phyloP scores from a whole-genome alignment of 2,329 filamentous ascomycete species.

The Ascochyta viciae-villosae region DNA sequence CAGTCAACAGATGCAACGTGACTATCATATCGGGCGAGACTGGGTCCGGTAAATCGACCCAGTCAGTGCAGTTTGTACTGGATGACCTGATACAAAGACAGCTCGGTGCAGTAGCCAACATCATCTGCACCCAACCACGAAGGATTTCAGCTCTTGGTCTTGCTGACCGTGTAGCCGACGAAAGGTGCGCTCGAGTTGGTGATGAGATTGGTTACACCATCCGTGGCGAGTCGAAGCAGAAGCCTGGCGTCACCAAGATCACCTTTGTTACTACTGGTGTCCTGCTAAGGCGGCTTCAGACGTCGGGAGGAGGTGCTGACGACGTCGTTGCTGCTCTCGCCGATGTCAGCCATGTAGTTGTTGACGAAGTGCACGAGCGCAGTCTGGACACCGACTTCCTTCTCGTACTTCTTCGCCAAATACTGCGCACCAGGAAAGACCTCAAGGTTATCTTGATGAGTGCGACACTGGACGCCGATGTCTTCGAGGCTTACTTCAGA shows the following conservation, averaged over 20 bases:
- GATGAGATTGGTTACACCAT: slow-evolving; percentile 92
- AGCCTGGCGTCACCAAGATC: slow-evolving; percentile 77
- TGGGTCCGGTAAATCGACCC: slow-evolving; percentile 94
- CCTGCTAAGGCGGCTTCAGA: slow-evolving; percentile 86
- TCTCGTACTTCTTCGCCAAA: slow-evolving; percentile 83
- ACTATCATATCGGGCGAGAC: slow-evolving; percentile 98
- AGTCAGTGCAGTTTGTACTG: slow-evolving; percentile 93
- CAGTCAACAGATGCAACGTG: slow-evolving; percentile 80
- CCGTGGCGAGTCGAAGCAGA: slow-evolving; percentile 83
- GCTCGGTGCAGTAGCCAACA: slow-evolving; percentile 80
- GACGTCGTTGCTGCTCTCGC: slow-evolving; percentile 83
- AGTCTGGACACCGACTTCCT: slow-evolving; percentile 95
- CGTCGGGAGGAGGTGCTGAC: slow-evolving; percentile 78
- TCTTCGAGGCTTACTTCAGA: slow-evolving; percentile 85
- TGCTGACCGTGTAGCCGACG: slow-evolving; percentile 92
- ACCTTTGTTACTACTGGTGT: slow-evolving; percentile 97
- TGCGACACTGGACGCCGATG: slow-evolving; percentile 86
- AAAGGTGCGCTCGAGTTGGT: slow-evolving; percentile 81
- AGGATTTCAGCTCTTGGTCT: slow-evolving; percentile 93
- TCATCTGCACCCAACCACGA: slow-evolving; percentile 93
- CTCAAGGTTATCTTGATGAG: slow-evolving; percentile 95
- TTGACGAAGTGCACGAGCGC: slow-evolving; percentile 96
- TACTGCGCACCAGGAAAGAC: slow-evolving; percentile 75
- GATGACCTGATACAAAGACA: slow-evolving; percentile 84
- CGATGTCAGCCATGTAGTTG: slow-evolving; percentile 91